phyloP scores from a whole-genome alignment of 1,139 yeast genomes.

The Geotrichum fermentans region DNA sequence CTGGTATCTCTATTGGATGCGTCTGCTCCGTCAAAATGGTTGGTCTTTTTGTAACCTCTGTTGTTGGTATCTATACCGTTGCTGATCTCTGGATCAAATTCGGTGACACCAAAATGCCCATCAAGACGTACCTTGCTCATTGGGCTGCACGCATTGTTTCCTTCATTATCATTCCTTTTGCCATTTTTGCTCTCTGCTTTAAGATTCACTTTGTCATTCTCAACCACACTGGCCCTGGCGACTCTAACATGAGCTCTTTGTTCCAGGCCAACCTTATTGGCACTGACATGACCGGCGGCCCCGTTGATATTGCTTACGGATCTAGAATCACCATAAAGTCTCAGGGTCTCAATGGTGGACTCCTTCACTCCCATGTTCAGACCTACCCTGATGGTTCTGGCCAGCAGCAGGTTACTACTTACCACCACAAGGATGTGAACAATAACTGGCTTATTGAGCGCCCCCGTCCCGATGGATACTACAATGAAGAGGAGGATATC shows the following conservation, averaged over 20 bases:
- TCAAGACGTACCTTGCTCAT: constrained; percentile 49
- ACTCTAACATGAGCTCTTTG: constrained; percentile 92
- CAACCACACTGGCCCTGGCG: constrained; percentile 87
- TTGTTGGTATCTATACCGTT: constrained; percentile 81
- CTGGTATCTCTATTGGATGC: constrained; percentile 85
- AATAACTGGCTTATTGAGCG: constrained; percentile 87
- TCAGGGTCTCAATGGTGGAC: constrained; percentile 88
- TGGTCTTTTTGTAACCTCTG: constrained; percentile 76
- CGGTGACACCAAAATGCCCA: constrained; percentile 46
- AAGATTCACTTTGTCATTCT: constrained; percentile 74
- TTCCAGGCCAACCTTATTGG: constrained; percentile 92
- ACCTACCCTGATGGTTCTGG: constrained; percentile 90
- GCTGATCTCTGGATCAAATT: constrained; percentile 66
- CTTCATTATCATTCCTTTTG: constrained; percentile 68
- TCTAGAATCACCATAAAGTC: constrained; percentile 77
- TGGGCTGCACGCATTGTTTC: constrained; percentile 68
- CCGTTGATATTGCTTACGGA: constrained; percentile 79
- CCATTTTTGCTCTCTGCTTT: constrained; percentile 66
- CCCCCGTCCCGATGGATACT: constrained; percentile 56
- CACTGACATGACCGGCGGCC: constrained; percentile 76
- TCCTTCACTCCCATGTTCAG: constrained; percentile 92
- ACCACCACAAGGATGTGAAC: constrained; percentile 85
- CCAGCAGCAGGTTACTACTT: constrained; percentile 95
- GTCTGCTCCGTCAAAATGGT: constrained; percentile 91
- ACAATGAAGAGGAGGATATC: constrained; percentile 48